These are phyloP conservation scores for Rosa hybrid DNA, from an alignment of 331 rosid genomes.

Conservation along the genomic window DNA sequence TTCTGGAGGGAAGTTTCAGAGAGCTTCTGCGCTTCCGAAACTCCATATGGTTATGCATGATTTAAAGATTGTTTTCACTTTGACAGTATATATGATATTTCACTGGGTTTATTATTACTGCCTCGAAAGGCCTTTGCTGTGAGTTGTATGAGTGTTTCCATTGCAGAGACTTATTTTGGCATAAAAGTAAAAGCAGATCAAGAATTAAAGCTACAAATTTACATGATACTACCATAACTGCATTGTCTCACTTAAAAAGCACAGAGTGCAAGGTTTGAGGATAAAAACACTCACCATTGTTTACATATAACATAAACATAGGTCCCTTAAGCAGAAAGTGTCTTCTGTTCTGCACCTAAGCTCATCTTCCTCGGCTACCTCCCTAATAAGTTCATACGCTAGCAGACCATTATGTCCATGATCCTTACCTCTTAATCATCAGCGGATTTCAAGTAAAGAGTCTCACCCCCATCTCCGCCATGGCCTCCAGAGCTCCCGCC, in stretches of 20 bases:
- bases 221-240: conserved; percentile 30
- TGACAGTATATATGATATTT: background rate
- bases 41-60: conserved; percentile 22
- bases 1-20: conserved; percentile 26
- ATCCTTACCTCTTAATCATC: conserved; percentile 47
- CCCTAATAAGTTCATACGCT: conserved; percentile 38
- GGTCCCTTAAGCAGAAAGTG: conserved; percentile 25
- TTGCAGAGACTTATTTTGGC: background rate
- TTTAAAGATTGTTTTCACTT: background rate
- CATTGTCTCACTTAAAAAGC: conserved; percentile 35
- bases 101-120: background rate
- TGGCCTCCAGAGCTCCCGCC: conserved; percentile 69
- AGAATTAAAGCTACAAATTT: conserved; percentile 25
- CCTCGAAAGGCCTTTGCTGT: background rate
- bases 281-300: conserved; percentile 22
- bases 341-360: conserved; percentile 5
- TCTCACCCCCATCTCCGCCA: conserved; percentile 77
- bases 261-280: conserved; percentile 23
- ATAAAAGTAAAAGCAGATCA: background rate
- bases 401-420: conserved; percentile 17
- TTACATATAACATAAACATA: conserved; percentile 35
- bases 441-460: conserved; percentile 68
- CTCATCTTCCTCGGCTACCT: conserved; percentile 34
- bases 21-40: conserved; percentile 1
- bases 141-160: background rate